A percentile compares a stretch with the other conserved stretches of the same genome.
Conservation (phyloP, 2,329 filamentous ascomycete genomes). For the Ophiostoma tasmaniense region DNA sequence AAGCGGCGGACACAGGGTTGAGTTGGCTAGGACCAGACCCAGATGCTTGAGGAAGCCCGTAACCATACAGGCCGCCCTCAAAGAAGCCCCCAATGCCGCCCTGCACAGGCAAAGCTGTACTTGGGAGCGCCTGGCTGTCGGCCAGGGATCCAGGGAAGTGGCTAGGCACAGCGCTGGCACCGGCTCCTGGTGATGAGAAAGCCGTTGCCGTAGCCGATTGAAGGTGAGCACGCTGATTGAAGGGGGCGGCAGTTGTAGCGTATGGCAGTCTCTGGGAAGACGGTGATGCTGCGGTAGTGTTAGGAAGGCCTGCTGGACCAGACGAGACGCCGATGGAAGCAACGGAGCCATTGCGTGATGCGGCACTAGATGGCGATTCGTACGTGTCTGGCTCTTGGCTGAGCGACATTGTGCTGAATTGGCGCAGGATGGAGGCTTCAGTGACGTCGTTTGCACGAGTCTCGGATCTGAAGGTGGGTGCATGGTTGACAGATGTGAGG, state of each 20-base stretch:
- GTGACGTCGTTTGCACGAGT: not conserved
- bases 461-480: not conserved
- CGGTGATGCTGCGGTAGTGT: not conserved
- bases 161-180: conserved; percentile 8
- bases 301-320: not conserved
- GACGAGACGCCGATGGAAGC: not conserved
- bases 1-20: conserved; percentile 40
- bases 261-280: conserved; percentile 8
- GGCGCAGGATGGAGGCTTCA: not conserved
- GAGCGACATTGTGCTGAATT: not conserved
- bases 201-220: conserved; percentile 22
- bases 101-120: not conserved
- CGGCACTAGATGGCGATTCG: not conserved
- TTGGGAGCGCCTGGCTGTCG: not conserved
- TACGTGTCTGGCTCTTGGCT: not conserved
- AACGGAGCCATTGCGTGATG: not conserved
- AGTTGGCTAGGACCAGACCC: conserved; percentile 33
- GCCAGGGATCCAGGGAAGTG: conserved; percentile 13
- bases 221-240: conserved; percentile 38
- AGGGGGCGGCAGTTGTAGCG: conserved; percentile 27
- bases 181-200: conserved; percentile 13
- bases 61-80: not conserved
- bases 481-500: not conserved
- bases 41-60: not conserved
- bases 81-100: not conserved